These are phyloP conservation scores for Rhizophora apiculata DNA, from an alignment of 345 rosid species.

Conservation along the genomic window DNA sequence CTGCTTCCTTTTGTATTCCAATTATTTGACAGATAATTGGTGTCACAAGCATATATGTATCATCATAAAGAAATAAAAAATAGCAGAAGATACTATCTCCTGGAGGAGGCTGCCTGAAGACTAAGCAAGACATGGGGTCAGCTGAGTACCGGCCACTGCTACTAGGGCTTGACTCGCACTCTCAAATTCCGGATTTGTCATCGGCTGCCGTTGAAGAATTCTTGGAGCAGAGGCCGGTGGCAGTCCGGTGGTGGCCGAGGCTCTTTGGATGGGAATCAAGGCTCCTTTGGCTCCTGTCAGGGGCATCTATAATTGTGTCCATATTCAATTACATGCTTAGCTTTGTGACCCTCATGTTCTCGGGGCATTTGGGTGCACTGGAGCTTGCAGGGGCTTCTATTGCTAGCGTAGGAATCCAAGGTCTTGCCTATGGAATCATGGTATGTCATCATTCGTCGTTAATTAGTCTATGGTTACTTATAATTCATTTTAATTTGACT, in stretches of 20 bases:
- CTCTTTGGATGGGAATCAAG: slow-evolving; percentile 76
- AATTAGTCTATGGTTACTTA: too few species aligned
- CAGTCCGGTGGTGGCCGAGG: slow-evolving; percentile 66
- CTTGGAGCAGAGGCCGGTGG: slow-evolving; percentile 36
- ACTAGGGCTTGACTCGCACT: slow-evolving; percentile 52
- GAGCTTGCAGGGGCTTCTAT: slow-evolving; percentile 88
- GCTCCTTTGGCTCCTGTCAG: slow-evolving; percentile 70
- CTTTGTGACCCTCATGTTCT: slow-evolving; percentile 73
- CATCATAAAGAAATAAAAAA: too few species aligned
- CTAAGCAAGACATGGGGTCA: not conserved
- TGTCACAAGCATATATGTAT: too few species aligned
- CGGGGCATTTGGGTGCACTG: slow-evolving; percentile 70
- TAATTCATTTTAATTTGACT: too few species aligned
- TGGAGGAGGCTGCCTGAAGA: too few species aligned
- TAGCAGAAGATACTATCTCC: too few species aligned
- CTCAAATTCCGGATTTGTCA: slow-evolving; percentile 51
- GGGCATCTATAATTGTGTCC: slow-evolving; percentile 67
- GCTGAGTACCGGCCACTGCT: slow-evolving; percentile 46
- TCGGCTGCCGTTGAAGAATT: slow-evolving; percentile 71
- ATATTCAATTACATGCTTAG: slow-evolving; percentile 78
- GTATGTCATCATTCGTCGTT: slow-evolving; percentile 24
- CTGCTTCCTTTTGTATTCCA: too few species aligned
- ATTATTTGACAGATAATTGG: too few species aligned
- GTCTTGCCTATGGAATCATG: slow-evolving; percentile 95
- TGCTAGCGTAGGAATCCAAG: slow-evolving; percentile 86